Conservation (phyloP, 2,329 filamentous ascomycete species). For the Sclerotinia minor region DNA sequence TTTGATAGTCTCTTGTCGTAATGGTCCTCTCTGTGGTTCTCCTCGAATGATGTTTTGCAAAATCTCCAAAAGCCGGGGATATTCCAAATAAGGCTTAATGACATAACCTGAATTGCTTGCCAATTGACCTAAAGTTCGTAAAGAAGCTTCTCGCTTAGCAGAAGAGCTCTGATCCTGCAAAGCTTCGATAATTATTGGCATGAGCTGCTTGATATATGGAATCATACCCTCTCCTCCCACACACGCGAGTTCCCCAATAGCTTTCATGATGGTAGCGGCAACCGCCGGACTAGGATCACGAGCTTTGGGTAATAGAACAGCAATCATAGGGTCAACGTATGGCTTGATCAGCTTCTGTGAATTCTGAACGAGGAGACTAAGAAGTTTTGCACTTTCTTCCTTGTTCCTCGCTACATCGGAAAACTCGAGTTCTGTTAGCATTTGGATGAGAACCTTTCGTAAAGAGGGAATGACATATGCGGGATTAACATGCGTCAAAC, state of each 20-base stretch:
- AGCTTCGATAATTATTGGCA: slow-evolving; percentile 92
- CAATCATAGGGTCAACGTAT: slow-evolving; percentile 95
- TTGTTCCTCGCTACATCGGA: slow-evolving; percentile 93
- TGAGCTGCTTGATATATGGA: slow-evolving; percentile 84
- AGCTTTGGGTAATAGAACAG: slow-evolving; percentile 89
- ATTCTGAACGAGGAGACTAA: slow-evolving; percentile 90
- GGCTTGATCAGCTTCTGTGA: slow-evolving; percentile 91
- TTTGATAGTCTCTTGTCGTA: slow-evolving; percentile 94
- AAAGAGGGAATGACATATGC: slow-evolving; percentile 97
- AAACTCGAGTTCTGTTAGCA: slow-evolving; percentile 94
- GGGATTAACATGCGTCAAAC: slow-evolving; percentile 85
- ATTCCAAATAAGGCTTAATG: slow-evolving; percentile 92
- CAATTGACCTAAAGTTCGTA: slow-evolving; percentile 86
- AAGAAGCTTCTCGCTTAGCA: slow-evolving; percentile 83
- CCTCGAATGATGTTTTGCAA: slow-evolving; percentile 92
- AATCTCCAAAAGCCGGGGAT: slow-evolving; percentile 89
- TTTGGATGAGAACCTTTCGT: slow-evolving; percentile 91
- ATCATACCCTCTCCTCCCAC: slow-evolving; percentile 95
- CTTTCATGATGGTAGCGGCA: slow-evolving; percentile 90
- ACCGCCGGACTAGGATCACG: slow-evolving; percentile 83
- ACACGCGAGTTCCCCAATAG: slow-evolving; percentile 89
- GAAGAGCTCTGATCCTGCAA: slow-evolving; percentile 92
- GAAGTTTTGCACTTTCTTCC: slow-evolving; percentile 90
- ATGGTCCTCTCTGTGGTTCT: slow-evolving; percentile 76
- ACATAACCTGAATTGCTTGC: slow-evolving; percentile 98